Evolutionary conservation across 2,329 filamentous ascomycete genomes (phyloP).

Genomic region (Pyrenochaeta sp.): DNA sequence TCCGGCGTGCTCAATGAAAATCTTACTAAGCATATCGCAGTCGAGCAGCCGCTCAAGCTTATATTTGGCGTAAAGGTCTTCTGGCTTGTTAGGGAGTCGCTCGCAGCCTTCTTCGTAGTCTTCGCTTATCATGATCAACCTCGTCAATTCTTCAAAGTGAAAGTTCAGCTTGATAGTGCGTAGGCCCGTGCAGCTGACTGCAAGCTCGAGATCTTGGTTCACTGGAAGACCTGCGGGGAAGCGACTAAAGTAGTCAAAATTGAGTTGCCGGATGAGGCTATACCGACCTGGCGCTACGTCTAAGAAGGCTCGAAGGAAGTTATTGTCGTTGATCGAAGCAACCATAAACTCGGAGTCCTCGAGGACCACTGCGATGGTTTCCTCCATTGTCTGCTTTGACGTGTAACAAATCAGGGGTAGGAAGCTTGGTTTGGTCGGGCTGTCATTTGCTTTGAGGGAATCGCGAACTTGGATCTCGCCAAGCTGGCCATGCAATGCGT

Average conservation of each 20-base stretch:
- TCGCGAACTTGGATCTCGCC: not conserved
- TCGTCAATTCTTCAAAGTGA: not conserved
- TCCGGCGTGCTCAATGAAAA: conserved; percentile 2
- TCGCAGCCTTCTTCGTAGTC: not conserved
- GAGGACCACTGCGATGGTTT: not conserved
- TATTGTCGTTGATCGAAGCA: not conserved
- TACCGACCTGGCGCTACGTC: not conserved
- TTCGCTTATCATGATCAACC: not conserved
- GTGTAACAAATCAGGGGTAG: not conserved
- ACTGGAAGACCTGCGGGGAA: not conserved
- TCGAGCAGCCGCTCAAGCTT: not conserved
- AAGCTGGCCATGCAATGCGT: not conserved
- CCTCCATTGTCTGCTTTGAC: not conserved
- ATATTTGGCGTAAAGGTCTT: not conserved
- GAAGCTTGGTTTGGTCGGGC: not conserved
- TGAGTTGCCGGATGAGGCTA: not conserved
- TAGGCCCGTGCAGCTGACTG: not conserved
- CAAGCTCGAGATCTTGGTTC: not conserved
- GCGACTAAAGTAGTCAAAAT: not conserved
- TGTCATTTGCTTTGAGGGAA: not conserved
- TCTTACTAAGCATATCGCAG: not conserved
- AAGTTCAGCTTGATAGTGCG: not conserved
- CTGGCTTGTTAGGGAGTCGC: not conserved
- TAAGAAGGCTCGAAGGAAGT: not conserved
- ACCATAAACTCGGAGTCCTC: not conserved